These are phyloP conservation scores for Neurospora pannonica DNA, from an alignment of 495 filamentous ascomycete genomes.

Conservation along the genomic window DNA sequence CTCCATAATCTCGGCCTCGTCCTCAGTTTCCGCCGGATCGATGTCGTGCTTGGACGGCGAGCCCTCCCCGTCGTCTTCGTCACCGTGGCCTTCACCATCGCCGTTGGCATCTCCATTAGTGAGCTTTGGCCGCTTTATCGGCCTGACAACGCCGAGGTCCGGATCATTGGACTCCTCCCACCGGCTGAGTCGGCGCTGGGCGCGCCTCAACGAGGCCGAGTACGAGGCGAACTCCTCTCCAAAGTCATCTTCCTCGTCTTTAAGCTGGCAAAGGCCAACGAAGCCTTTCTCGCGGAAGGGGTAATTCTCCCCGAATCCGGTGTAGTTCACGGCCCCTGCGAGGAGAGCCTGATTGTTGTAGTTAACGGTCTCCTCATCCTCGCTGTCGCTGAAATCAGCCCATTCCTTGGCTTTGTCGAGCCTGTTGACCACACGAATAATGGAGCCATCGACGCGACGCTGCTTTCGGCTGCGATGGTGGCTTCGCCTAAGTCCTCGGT, in stretches of 20 bases:
- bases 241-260: slow-evolving; percentile 61
- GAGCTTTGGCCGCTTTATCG: slow-evolving; percentile 29
- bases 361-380: slow-evolving; percentile 54
- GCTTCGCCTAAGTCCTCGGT: slow-evolving; percentile 57
- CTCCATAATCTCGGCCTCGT: slow-evolving; percentile 18
- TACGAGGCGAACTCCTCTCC: slow-evolving; percentile 70
- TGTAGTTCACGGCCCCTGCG: slow-evolving; percentile 5
- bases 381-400: slow-evolving; percentile 69
- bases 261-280: slow-evolving; percentile 59
- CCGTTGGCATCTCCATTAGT: slow-evolving; percentile 8
- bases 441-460: slow-evolving; percentile 50
- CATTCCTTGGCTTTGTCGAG: slow-evolving; percentile 45
- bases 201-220: slow-evolving; percentile 60
- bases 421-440: slow-evolving; percentile 60
- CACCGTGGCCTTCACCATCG: slow-evolving; percentile 11
- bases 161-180: slow-evolving; percentile 53
- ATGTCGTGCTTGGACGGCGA: slow-evolving; percentile 17
- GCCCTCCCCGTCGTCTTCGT: slow-evolving; percentile 19
- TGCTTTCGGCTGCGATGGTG: slow-evolving; percentile 51
- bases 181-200: slow-evolving; percentile 57
- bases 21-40: slow-evolving; percentile 26
- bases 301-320: slow-evolving; percentile 1
- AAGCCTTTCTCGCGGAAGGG: slow-evolving; percentile 47
- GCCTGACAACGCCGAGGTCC: slow-evolving; percentile 34
- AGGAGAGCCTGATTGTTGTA: slow-evolving; percentile 15